phyloP scores from a whole-genome alignment of 352 stramenopile genomes.

The Phytophthora podocarpi region DNA sequence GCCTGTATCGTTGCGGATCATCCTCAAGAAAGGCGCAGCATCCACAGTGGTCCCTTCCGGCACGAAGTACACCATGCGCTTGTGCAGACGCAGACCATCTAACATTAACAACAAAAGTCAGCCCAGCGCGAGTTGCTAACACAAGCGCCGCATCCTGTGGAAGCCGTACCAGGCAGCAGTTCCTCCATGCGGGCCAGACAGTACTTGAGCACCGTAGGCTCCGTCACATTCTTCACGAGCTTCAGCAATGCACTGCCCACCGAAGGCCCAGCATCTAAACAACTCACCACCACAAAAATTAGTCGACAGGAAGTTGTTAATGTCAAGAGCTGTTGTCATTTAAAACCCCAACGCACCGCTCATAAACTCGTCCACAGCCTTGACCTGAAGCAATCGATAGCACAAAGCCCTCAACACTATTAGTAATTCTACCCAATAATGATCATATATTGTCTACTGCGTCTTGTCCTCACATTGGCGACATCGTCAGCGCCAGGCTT shows the following conservation, averaged over 20 bases:
- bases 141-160: too few relatives aligned
- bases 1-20: slow-evolving; percentile 85
- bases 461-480: slow-evolving; percentile 42
- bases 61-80: slow-evolving; percentile 81
- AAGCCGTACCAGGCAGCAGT: slow-evolving; percentile 63
- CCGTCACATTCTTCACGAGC: slow-evolving; percentile 89
- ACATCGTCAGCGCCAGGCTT: slow-evolving; percentile 66
- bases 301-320: not conserved
- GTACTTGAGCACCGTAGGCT: slow-evolving; percentile 88
- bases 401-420: slow-evolving; percentile 18
- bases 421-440: not conserved
- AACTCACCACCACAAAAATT: not conserved
- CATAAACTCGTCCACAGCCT: slow-evolving; percentile 78
- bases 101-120: slow-evolving; percentile 4
- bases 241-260: slow-evolving; percentile 78
- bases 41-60: slow-evolving; percentile 76
- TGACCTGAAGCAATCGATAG: slow-evolving; percentile 41
- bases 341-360: slow-evolving; percentile 31
- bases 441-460: not conserved
- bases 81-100: slow-evolving; percentile 82
- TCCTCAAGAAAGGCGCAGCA: slow-evolving; percentile 77
- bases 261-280: slow-evolving; percentile 63
- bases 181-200: slow-evolving; percentile 88
- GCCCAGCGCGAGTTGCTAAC: not conserved
- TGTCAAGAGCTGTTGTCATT: too few relatives aligned